Percentiles rank a stretch among this genome's conserved stretches.
These are phyloP conservation scores for Talaromyces sp. DNA, from an alignment of 2,329 filamentous ascomycete genomes.

Conservation along the genomic window DNA sequence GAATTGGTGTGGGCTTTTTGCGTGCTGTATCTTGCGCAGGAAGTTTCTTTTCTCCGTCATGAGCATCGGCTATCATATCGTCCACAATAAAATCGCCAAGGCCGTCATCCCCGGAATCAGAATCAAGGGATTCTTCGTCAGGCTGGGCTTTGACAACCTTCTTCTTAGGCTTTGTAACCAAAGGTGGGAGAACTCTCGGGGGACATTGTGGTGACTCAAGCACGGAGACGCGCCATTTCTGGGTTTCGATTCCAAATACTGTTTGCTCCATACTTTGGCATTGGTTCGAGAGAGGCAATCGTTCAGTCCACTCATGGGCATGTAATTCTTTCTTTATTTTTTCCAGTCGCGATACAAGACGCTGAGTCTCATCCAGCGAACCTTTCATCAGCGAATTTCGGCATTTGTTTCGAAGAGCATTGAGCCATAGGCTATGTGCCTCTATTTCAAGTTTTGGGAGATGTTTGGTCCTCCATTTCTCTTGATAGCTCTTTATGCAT, in stretches of 20 bases:
- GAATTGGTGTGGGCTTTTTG: background rate
- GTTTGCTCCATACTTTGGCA: slow-evolving; percentile 59
- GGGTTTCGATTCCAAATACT: slow-evolving; percentile 52
- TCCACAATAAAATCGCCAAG: slow-evolving; percentile 27
- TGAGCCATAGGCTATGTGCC: slow-evolving; percentile 59
- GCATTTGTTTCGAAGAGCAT: slow-evolving; percentile 37
- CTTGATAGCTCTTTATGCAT: slow-evolving; percentile 47
- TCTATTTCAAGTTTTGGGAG: slow-evolving; percentile 51
- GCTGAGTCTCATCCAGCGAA: slow-evolving; percentile 40
- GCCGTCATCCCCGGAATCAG: slow-evolving; percentile 21
- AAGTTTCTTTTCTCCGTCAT: background rate
- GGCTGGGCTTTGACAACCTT: background rate
- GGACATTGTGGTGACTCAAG: slow-evolving; percentile 32
- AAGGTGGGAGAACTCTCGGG: slow-evolving; percentile 17
- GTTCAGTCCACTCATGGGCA: slow-evolving; percentile 48
- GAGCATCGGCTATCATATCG: slow-evolving; percentile 12
- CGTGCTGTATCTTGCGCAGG: background rate
- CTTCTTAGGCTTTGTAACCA: background rate
- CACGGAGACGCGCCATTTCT: slow-evolving; percentile 41
- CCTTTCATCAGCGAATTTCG: slow-evolving; percentile 40
- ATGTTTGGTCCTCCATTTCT: slow-evolving; percentile 56
- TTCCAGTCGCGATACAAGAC: slow-evolving; percentile 49
- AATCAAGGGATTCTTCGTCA: slow-evolving; percentile 32
- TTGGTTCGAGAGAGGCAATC: slow-evolving; percentile 50
- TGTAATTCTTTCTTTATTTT: slow-evolving; percentile 52